Evolutionary conservation across 225 moss, liverwort and hornwort genomes (phyloP).

Genomic region (Pleurozium schreberi): DNA sequence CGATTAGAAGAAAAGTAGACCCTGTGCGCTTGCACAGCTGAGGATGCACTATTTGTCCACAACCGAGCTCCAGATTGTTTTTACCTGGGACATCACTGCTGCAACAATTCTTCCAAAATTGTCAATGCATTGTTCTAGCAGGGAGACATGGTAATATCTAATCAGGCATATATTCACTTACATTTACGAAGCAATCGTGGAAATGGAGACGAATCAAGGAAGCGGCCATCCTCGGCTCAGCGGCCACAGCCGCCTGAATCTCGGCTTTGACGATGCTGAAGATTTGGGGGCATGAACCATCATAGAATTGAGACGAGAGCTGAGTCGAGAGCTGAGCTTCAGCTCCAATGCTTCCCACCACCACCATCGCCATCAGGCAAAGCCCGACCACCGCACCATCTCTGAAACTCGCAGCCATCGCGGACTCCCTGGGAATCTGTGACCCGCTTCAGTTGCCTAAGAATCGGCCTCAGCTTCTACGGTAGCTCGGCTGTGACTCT

Average conservation of each 20-base stretch:
- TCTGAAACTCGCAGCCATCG: not conserved
- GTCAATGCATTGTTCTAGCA: too few species aligned
- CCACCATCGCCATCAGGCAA: not conserved
- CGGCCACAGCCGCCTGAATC: not conserved
- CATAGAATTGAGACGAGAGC: constrained; percentile 26
- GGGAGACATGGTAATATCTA: too few species aligned
- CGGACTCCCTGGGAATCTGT: not conserved
- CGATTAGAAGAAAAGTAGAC: not conserved
- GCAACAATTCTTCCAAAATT: not conserved
- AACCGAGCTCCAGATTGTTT: not conserved
- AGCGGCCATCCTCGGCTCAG: not conserved
- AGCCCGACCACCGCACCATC: not conserved
- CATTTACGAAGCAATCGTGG: constrained; percentile 17
- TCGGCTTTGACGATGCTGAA: not conserved
- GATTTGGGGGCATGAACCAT: not conserved
- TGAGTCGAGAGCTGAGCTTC: not conserved
- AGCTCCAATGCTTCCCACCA: not conserved
- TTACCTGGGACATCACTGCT: not conserved
- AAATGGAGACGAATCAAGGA: not conserved
- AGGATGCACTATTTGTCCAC: not conserved
- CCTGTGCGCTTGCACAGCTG: not conserved
- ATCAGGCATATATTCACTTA: not conserved
- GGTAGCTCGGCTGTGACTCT: not conserved
- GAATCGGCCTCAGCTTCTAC: not conserved
- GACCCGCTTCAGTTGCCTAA: not conserved